Percentiles rank a stretch among this genome's conserved stretches.
These are phyloP conservation scores for Mucor lusitanicus DNA, from an alignment of 371 early-diverging fungal species.

Conservation along the genomic window DNA sequence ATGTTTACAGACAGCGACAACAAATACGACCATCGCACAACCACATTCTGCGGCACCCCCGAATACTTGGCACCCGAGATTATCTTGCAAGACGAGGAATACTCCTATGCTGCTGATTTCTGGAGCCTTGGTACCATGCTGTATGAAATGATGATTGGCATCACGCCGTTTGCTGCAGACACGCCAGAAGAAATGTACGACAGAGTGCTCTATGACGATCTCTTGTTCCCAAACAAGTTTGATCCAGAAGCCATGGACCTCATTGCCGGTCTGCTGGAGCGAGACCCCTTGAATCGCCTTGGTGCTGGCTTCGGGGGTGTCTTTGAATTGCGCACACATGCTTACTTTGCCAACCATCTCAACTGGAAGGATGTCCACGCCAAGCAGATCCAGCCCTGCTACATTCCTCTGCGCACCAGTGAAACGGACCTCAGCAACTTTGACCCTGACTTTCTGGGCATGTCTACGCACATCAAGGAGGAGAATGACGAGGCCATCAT, in stretches of 20 bases:
- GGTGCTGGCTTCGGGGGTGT: slow-evolving; percentile 60
- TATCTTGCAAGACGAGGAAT: slow-evolving; percentile 68
- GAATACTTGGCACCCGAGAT: slow-evolving; percentile 94
- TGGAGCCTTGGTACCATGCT: slow-evolving; percentile 97
- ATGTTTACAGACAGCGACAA: slow-evolving; percentile 49
- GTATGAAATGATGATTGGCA: slow-evolving; percentile 79
- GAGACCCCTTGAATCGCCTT: slow-evolving; percentile 65
- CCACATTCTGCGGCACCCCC: slow-evolving; percentile 94
- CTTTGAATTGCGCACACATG: slow-evolving; percentile 65
- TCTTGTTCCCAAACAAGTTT: slow-evolving; percentile 65
- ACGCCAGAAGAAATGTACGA: slow-evolving; percentile 76
- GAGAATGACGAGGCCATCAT: slow-evolving; percentile 13
- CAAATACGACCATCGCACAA: slow-evolving; percentile 59
- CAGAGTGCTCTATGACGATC: slow-evolving; percentile 69
- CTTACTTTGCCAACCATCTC: slow-evolving; percentile 61
- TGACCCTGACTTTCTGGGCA: slow-evolving; percentile 55
- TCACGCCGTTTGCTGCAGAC: slow-evolving; percentile 76
- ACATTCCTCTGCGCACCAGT: slow-evolving; percentile 45
- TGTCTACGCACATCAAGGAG: slow-evolving; percentile 29
- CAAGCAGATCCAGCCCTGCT: slow-evolving; percentile 65
- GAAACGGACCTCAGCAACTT: slow-evolving; percentile 64
- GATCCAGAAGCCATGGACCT: slow-evolving; percentile 56
- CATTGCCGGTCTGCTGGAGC: slow-evolving; percentile 63
- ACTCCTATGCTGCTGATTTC: slow-evolving; percentile 91
- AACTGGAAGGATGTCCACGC: slow-evolving; percentile 77